Evolutionary conservation across 805 yeast species (phyloP).

Genomic region (Ogataea haglerorum): DNA sequence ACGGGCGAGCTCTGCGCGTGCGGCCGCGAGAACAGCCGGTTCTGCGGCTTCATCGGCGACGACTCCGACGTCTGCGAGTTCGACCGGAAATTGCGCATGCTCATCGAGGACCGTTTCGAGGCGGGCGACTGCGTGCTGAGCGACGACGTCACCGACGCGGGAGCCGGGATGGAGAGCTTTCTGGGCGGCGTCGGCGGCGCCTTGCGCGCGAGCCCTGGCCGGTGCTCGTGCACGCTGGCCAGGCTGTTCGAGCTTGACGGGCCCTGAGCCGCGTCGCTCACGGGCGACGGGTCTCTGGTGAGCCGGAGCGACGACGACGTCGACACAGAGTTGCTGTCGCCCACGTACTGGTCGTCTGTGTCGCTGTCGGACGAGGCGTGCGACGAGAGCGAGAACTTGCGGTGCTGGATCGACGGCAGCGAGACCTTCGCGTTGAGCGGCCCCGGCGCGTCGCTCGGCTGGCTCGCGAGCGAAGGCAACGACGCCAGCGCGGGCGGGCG

Average conservation of each 20-base stretch:
- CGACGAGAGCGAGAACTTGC: slow-evolving; percentile 20
- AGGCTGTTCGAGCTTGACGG: slow-evolving; percentile 13
- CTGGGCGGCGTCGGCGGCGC: slow-evolving; percentile 15
- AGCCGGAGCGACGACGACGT: slow-evolving; percentile 15
- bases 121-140: slow-evolving; percentile 22
- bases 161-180: slow-evolving; percentile 6
- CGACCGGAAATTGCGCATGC: slow-evolving; percentile 33
- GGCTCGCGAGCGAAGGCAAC: slow-evolving; percentile 19
- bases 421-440: slow-evolving; percentile 9
- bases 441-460: slow-evolving; percentile 8
- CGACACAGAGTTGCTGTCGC: slow-evolving; percentile 15
- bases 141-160: slow-evolving; percentile 9
- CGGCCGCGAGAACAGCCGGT: slow-evolving; percentile 6
- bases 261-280: slow-evolving; percentile 8
- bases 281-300: slow-evolving; percentile 21
- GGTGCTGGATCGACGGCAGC: slow-evolving; percentile 17
- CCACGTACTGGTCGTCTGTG: slow-evolving; percentile 9
- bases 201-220: slow-evolving; percentile 8
- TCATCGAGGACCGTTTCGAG: slow-evolving; percentile 32
- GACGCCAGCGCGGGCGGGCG: slow-evolving; percentile 24
- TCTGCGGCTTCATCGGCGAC: slow-evolving; percentile 22
- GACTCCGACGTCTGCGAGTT: slow-evolving; percentile 27
- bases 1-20: slow-evolving; percentile 13
- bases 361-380: slow-evolving; percentile 12
- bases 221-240: slow-evolving; percentile 6